Base-by-base conservation (phyloP, 495 filamentous ascomycete species). In the Elasticomyces elasticus region DNA sequence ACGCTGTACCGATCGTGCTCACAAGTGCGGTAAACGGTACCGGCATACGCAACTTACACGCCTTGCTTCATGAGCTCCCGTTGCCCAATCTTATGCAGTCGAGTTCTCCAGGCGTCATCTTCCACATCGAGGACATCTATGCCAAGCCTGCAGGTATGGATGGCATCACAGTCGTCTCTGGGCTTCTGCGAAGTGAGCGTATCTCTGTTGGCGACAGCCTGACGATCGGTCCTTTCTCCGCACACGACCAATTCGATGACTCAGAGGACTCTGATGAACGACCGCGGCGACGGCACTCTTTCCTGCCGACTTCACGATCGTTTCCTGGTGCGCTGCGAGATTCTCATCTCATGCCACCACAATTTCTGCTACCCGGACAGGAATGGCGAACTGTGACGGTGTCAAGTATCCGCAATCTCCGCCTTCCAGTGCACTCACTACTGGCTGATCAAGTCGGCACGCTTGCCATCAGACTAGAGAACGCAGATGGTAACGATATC, bases 71-170 rank as follows among this genome's bases (percentile, higher is more conserved):
- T 47, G 77, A 76, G 52, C 75, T 98, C 19, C 90, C 94, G 0
- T 72, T 92, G 25, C 51, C 54, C 31, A 31, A 62, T 10, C 3
- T 89, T 24, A 7, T 30, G 19, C n/a, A 17, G 15, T 76, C 49
- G 71, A 71, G 9, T 71, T 77, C 52, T 73, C 78, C 75, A 76
- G 4, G 62, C 68, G 75, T 74, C 22, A 61, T 95, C 1, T 96
- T 95, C 60, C 87, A 95, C 63, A 78, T 96, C 20, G 92, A 96
- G 63, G 92, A 96, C 55, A 79, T 84, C 3, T 87, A 85, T 51
- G 50, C 26, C 48, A 59, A 75, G 17, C 67, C 69, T 10, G 64
- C 59, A 1, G 59, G 76, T 56, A 52, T 66, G n/a, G 72, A 71
- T 41, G 66, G 72, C 1, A 75, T 81, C 7, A 85, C 35, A 40